A percentile compares a stretch with the other conserved stretches of the same genome.
phyloP scores from a whole-genome alignment of 140 eudicot genomes.

The Erigeron philadelphicus region DNA sequence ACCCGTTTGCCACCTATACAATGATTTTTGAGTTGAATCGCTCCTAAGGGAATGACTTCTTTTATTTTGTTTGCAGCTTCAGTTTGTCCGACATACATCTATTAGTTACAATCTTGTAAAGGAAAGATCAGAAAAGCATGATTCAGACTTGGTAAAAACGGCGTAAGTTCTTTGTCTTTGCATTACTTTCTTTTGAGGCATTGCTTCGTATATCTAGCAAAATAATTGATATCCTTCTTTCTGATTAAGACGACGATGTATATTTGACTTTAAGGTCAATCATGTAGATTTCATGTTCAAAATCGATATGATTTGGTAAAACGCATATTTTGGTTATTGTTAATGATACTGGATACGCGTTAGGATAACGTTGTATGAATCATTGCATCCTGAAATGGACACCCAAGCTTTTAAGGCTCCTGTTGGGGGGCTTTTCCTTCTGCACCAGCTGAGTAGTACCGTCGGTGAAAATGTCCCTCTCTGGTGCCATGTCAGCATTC shows the following conservation, averaged over 20 bases:
- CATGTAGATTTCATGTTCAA: background rate
- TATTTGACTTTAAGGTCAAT: background rate
- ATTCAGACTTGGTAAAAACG: slow-evolving; percentile 29
- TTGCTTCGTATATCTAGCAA: background rate
- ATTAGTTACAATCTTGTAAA: slow-evolving; percentile 47
- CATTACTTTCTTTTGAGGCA: background rate
- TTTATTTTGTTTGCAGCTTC: slow-evolving; percentile 51
- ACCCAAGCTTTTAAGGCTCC: background rate
- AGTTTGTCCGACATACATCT: slow-evolving; percentile 64
- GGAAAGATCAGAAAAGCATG: slow-evolving; percentile 33
- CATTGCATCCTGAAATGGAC: background rate
- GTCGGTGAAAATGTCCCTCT: background rate
- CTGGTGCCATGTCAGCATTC: background rate
- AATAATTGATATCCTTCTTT: slow-evolving; percentile 8
- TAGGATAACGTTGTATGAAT: background rate
- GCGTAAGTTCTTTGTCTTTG: slow-evolving; percentile 41
- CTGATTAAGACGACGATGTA: background rate
- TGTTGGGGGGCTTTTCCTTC: background rate
- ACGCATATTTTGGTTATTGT: too few relatives aligned
- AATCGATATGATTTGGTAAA: background rate
- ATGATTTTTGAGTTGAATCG: background rate
- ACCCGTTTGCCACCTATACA: background rate
- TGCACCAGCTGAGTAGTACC: background rate
- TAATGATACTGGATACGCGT: background rate
- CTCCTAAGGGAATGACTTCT: background rate